These are phyloP conservation scores for Arthroderma uncinatum DNA, from an alignment of 2,329 filamentous ascomycete genomes.

Conservation along the genomic window DNA sequence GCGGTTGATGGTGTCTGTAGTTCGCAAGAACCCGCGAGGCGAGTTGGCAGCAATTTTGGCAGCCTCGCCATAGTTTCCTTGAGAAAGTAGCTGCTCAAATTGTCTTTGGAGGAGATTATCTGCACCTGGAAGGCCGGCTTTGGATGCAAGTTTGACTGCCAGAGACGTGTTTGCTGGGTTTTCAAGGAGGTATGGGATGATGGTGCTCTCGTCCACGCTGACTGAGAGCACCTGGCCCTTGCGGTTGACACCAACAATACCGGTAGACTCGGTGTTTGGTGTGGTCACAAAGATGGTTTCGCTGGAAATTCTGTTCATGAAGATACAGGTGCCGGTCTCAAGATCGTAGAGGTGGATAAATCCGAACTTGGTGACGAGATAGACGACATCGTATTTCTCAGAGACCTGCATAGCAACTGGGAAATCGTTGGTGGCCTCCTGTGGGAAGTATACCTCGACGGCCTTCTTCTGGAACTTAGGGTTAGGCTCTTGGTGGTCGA, in stretches of 20 bases:
- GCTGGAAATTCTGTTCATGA: constrained; percentile 99
- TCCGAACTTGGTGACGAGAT: constrained; percentile 96
- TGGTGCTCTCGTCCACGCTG: constrained; percentile 77
- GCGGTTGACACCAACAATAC: constrained; percentile 89
- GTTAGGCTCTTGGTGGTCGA: constrained; percentile 84
- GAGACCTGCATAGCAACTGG: constrained; percentile 97
- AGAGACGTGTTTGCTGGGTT: constrained; percentile 90
- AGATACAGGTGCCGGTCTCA: constrained; percentile 88
- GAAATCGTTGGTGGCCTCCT: constrained; percentile 92
- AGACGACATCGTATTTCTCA: constrained; percentile 90
- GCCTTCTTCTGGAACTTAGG: constrained; percentile 88
- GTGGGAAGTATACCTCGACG: constrained; percentile 94
- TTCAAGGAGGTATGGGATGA: constrained; percentile 90
- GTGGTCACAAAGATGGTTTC: constrained; percentile 97
- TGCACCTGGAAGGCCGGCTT: constrained; percentile 84
- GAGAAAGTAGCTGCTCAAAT: constrained; percentile 75
- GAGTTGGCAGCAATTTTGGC: constrained; percentile 96
- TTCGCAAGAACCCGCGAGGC: constrained; percentile 87
- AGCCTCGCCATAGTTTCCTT: constrained; percentile 73
- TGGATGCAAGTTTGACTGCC: constrained; percentile 90
- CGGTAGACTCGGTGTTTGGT: constrained; percentile 68
- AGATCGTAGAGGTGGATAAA: constrained; percentile 99
- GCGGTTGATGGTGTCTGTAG: constrained; percentile 85
- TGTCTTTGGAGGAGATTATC: constrained; percentile 87
- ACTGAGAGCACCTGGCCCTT: constrained; percentile 95